These are phyloP conservation scores for Coemansia sp. DNA, from an alignment of 192 early-diverging fungal species.

Conservation along the genomic window DNA sequence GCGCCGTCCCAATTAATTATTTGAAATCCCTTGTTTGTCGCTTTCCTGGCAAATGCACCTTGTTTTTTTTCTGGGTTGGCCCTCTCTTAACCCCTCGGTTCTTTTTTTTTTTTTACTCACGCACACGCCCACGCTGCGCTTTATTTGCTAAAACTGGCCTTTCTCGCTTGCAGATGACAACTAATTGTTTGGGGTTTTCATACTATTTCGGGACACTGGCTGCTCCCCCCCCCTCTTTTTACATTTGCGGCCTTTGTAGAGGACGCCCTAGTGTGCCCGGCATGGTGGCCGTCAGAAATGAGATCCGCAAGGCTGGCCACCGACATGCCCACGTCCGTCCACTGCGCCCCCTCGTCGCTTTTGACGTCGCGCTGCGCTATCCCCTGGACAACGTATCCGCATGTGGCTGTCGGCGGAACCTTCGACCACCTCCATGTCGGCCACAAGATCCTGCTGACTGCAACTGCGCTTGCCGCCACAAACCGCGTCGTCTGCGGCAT, in stretches of 20 bases:
- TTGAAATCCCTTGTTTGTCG: neutral
- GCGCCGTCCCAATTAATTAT: neutral
- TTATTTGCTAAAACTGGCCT: neutral
- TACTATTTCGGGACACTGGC: slow-evolving; percentile 4
- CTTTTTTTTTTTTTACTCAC: neutral
- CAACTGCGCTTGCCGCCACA: slow-evolving; percentile 66
- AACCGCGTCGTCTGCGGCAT: slow-evolving; percentile 68
- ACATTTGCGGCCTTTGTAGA: slow-evolving; percentile 1
- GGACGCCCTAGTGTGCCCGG: slow-evolving; percentile 22
- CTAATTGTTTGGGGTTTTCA: slow-evolving; percentile 4
- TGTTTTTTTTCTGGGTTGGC: neutral
- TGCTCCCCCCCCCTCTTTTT: neutral
- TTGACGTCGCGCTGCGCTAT: slow-evolving; percentile 10
- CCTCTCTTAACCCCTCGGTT: neutral
- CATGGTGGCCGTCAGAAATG: slow-evolving; percentile 45
- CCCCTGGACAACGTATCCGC: slow-evolving; percentile 36
- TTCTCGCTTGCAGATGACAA: neutral
- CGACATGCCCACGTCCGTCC: neutral
- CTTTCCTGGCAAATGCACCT: neutral
- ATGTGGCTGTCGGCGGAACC: slow-evolving; percentile 78
- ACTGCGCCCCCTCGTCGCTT: neutral
- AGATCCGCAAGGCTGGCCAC: slow-evolving; percentile 2
- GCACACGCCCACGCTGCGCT: neutral
- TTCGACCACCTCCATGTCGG: slow-evolving; percentile 97
- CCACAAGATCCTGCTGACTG: slow-evolving; percentile 90